Evolutionary conservation across 768 basidiomycete species (phyloP).

Genomic region (Lentinula sp.): DNA sequence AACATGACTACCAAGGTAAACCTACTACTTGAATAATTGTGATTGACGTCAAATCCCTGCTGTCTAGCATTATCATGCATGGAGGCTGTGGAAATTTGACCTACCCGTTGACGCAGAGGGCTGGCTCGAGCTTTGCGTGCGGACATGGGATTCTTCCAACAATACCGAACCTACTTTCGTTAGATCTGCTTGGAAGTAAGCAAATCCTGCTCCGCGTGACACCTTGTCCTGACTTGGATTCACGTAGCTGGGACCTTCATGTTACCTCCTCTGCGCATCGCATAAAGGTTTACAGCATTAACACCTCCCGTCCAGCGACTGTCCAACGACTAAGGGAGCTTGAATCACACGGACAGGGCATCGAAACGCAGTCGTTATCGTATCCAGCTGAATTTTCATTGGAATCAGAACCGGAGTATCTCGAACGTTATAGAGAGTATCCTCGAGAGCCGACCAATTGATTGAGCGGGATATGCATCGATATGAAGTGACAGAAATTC

Average conservation of each 20-base stretch:
- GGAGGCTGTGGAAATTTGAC: conserved; percentile 47
- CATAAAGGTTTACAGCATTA: conserved; percentile 50
- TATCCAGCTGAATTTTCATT: conserved; percentile 30
- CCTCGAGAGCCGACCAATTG: conserved; percentile 22
- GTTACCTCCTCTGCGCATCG: conserved; percentile 49
- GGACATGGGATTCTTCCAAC: conserved; percentile 53
- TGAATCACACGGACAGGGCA: conserved; percentile 27
- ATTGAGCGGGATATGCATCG: background rate
- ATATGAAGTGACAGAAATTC: background rate
- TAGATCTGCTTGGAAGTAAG: conserved; percentile 50
- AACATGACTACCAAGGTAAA: conserved; percentile 43
- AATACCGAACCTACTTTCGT: conserved; percentile 53
- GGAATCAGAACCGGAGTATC: conserved; percentile 26
- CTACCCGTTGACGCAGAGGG: conserved; percentile 49
- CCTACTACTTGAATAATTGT: too few species aligned
- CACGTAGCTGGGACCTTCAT: conserved; percentile 41
- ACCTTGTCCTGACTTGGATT: background rate
- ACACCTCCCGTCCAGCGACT: conserved; percentile 34
- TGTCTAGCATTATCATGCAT: conserved; percentile 44
- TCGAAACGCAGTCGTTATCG: conserved; percentile 30
- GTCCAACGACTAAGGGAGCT: conserved; percentile 34
- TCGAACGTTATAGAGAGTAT: conserved; percentile 16
- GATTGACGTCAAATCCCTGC: background rate
- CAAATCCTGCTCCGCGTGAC: background rate
- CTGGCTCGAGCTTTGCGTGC: conserved; percentile 50